Base-by-base conservation (phyloP, 352 stramenopile species). In the Pythium biforme region DNA sequence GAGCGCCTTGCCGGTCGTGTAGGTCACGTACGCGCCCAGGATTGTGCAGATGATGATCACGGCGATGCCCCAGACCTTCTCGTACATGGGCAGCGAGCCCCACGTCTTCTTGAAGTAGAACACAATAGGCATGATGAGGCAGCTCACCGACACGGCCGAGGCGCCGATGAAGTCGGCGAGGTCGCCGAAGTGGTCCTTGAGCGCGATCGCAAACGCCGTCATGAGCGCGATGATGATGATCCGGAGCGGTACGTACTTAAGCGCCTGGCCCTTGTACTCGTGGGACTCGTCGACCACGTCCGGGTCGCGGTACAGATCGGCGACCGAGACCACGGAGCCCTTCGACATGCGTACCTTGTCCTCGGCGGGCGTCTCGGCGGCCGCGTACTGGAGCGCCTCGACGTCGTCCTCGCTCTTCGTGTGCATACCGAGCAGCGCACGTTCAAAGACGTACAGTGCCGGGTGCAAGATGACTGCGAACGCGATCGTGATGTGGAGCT, bases 81-180 rank as follows among this genome's bases (percentile, higher is more conserved):
- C 55, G 29, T 48, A 62, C 11, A 47, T 45, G 19, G 64, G 56
- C 40, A 79, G 75, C 17, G 45, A 62, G 37, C 67, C 51, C 76
- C 79, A 87, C 52, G 80, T 72, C 52, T 81, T 73, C 66, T 83
- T 89, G 7, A 89, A 61, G 75, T 88, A 91, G 68, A 91, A 89
- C 39, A 82, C 64, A 52, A 86, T 83, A 9, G 81, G 81, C 50
- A 91, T 55, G 47, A 89, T 80, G 46, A 88, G 83, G 65, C 77
- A 89, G 41, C 72, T 72, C 48, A 84, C 66, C 8, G 79, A 74
- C 22, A 86, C 75, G 48, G 67, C 66, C 57, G 72, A 91, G 14
- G 81, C 79, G 26, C 81, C 81, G 31, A 88, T 69, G 40, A 91
- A 88, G 57, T 91, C 81, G 14, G 72, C 69, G 47, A 91, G 80